phyloP scores from a whole-genome alignment of 495 filamentous ascomycete species.

The Penicillium samsonianum region DNA sequence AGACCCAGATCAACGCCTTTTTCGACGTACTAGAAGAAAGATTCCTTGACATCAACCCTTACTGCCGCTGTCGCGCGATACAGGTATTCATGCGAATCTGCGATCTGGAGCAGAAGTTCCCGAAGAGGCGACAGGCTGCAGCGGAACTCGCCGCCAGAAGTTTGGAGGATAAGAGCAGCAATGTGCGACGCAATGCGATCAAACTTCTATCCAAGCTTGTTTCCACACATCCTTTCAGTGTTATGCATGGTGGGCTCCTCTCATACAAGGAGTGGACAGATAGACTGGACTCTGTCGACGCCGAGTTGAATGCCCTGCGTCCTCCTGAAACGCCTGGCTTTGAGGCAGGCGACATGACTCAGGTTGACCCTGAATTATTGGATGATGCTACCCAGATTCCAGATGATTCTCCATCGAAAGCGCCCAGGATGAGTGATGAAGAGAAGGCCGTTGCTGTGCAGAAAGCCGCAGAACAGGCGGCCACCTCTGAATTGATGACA shows the following conservation, averaged over 20 bases:
- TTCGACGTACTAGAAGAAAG: constrained; percentile 96
- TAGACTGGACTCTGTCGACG: constrained; percentile 75
- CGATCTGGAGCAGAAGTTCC: constrained; percentile 91
- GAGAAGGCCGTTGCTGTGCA: constrained; percentile 51
- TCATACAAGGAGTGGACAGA: constrained; percentile 80
- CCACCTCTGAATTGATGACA: constrained; percentile 76
- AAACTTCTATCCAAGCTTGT: constrained; percentile 86
- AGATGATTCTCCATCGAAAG: constrained; percentile 61
- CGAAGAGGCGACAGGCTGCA: constrained; percentile 82
- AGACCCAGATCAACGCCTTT: constrained; percentile 92
- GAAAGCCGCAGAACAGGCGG: constrained; percentile 73
- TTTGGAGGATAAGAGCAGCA: constrained; percentile 96
- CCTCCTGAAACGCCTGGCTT: constrained; percentile 78
- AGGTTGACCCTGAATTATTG: constrained; percentile 74
- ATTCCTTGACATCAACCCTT: constrained; percentile 95
- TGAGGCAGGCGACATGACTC: constrained; percentile 54
- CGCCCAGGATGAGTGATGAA: constrained; percentile 61
- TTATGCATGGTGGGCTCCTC: constrained; percentile 86
- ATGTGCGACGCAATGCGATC: constrained; percentile 92
- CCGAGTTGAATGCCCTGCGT: constrained; percentile 76
- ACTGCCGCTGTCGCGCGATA: constrained; percentile 87
- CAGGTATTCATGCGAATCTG: constrained; percentile 93
- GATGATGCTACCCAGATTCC: constrained; percentile 87
- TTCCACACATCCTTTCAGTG: constrained; percentile 89
- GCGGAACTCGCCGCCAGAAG: constrained; percentile 85